Conservation (phyloP, 768 basidiomycete genomes). For the Pholiota molesta region DNA sequence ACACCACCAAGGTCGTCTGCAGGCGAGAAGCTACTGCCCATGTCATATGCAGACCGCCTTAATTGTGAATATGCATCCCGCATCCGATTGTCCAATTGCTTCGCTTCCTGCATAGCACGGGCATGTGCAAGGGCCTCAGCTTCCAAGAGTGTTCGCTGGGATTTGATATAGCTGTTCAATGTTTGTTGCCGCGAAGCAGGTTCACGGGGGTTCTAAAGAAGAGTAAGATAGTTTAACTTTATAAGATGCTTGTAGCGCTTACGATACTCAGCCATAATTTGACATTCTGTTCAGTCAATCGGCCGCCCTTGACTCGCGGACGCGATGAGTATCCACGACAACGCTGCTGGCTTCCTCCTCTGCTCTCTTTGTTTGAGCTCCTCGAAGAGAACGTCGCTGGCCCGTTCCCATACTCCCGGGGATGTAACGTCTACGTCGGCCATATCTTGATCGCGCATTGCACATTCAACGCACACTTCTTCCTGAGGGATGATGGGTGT, state of each 20-base stretch:
- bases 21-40: conserved; percentile 47
- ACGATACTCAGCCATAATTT: conserved; percentile 82
- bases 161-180: conserved; percentile 77
- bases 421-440: conserved; percentile 90
- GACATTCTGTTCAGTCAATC: conserved; percentile 76
- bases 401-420: conserved; percentile 89
- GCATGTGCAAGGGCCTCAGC: conserved; percentile 82
- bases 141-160: conserved; percentile 79
- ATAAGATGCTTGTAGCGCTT: conserved; percentile 33
- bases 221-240: conserved; percentile 3
- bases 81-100: conserved; percentile 73
- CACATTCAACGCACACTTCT: conserved; percentile 94
- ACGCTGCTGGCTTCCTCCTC: conserved; percentile 61
- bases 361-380: conserved; percentile 75
- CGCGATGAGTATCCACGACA: conserved; percentile 55
- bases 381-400: conserved; percentile 80
- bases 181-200: conserved; percentile 85
- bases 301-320: conserved; percentile 67
- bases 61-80: conserved; percentile 81
- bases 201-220: conserved; percentile 82
- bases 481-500: conserved; percentile 63
- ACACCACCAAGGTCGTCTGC: conserved; percentile 65
- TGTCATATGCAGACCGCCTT: conserved; percentile 77
- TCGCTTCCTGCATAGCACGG: conserved; percentile 77
- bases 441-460: conserved; percentile 99